Base-by-base conservation (phyloP, 2,329 filamentous ascomycete species). In the Zymoseptoria crescenta region DNA sequence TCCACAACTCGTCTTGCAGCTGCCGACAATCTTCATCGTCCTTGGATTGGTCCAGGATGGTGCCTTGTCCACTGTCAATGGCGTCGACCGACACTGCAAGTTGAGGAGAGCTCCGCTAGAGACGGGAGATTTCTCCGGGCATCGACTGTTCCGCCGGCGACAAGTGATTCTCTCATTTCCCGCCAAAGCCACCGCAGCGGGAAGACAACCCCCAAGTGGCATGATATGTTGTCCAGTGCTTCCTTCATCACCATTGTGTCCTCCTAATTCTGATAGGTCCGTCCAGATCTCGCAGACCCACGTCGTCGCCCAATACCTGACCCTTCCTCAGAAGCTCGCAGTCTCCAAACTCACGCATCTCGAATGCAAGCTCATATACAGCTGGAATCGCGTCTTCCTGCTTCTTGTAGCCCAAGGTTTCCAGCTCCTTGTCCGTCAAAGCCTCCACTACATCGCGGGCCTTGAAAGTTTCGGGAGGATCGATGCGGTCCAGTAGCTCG, bases 301-400 rank as follows among this genome's bases (percentile, higher is more conserved):
- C 64, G 20, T 68, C 70, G 8, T 68, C 62, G 8, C 61, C 63
- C 20, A 80, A 58, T 7, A 78, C 72, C 52, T 74, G 66, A 4
- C 79, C 78, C 56, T 74, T 76, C 61, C 80, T 76, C 62, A 81
- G 62, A 5, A 81, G 71, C 60, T 81, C 77, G 9, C 80, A 74
- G 56, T 78, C 69, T 3, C 76, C 76, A n/a, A 71, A 58, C 48
- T 74, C 74, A 24, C 77, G 64, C 65, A 77, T 68, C 56, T 77
- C 72, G 70, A 77, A 81, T 4, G 77, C 71, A 41, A 80, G 64
- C 54, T 73, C 66, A 28, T 78, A 75, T n/a, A 81, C 66, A 3
- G 64, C 61, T 4, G 75, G 74, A 74, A 81, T 78, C 0, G 74
- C 68, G 20, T 79, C 76, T 53, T 77, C 71, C 78, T 78, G 80